Percentiles rank a stretch among this genome's conserved stretches.
Evolutionary conservation across 2,329 filamentous ascomycete genomes (phyloP).

Genomic region (Pezicula neosporulosa): DNA sequence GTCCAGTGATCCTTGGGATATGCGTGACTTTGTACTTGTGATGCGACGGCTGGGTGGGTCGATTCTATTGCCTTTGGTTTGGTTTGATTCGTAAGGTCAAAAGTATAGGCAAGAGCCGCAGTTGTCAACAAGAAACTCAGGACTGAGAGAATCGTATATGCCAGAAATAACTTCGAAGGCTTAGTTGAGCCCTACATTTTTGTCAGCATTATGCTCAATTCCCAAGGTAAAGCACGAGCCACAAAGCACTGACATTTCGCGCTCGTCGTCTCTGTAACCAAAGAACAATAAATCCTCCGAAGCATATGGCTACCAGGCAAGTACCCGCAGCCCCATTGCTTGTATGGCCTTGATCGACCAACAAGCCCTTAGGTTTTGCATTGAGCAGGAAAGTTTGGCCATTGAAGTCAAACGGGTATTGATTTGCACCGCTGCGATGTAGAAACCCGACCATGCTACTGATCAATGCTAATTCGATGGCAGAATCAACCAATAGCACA

Average conservation of each 20-base stretch:
- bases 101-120: constrained; percentile 11
- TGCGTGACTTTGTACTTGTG: constrained; percentile 4
- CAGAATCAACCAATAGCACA: constrained; percentile 32
- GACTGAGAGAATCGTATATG: constrained; percentile 9
- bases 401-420: constrained; percentile 10
- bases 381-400: constrained; percentile 4
- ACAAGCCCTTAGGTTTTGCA: constrained; percentile 9
- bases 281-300: constrained; percentile 9
- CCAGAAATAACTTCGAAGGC: constrained; percentile 8
- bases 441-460: constrained; percentile 36
- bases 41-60: constrained; percentile 3
- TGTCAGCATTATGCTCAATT: not conserved
- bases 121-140: constrained; percentile 8
- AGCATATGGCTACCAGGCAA: constrained; percentile 10
- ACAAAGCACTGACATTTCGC: not conserved
- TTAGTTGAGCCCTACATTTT: constrained; percentile 1
- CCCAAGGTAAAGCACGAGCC: not conserved
- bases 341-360: constrained; percentile 12
- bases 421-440: constrained; percentile 23
- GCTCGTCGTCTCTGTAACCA: constrained; percentile 5
- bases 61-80: constrained; percentile 11
- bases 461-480: constrained; percentile 36
- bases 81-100: constrained; percentile 11
- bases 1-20: constrained; percentile 13
- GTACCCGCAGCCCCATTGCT: constrained; percentile 15